Conservation (phyloP, 177 flowering plant species). For the Telopea speciosissima region DNA sequence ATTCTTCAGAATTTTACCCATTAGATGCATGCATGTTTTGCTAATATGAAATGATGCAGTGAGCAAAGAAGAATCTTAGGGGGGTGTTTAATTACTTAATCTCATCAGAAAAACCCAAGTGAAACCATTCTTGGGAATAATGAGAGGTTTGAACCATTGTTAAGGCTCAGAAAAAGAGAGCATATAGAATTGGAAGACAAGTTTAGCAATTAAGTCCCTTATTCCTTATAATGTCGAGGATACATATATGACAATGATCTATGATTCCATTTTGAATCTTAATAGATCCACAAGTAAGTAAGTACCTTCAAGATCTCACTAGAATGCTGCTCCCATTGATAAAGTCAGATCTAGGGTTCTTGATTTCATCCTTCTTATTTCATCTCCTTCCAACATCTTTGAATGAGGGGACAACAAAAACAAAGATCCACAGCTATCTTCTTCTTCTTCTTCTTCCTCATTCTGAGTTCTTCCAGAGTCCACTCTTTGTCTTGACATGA, state of each 20-base stretch:
- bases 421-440: constrained; percentile 33
- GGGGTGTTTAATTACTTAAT: too few species aligned
- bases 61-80: too few species aligned
- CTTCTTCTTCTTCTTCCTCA: constrained; percentile 14
- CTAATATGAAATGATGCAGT: too few species aligned
- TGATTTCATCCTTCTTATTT: constrained; percentile 12
- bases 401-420: constrained; percentile 35
- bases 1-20: too few species aligned
- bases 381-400: constrained; percentile 29
- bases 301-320: constrained; percentile 84
- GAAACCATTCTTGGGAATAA: too few species aligned
- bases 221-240: neutral
- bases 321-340: constrained; percentile 55
- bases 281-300: too few species aligned
- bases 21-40: too few species aligned
- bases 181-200: neutral
- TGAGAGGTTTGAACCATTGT: too few species aligned
- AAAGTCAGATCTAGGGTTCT: constrained; percentile 82
- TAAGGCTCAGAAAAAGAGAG: neutral
- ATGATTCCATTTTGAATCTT: neutral
- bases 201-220: neutral
- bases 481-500: constrained; percentile 10
- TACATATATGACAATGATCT: constrained; percentile 7
- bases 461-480: neutral
- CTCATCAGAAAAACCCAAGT: too few species aligned